Conservation (phyloP, 2,329 filamentous ascomycete species). For the Ophiobolus disseminans region DNA sequence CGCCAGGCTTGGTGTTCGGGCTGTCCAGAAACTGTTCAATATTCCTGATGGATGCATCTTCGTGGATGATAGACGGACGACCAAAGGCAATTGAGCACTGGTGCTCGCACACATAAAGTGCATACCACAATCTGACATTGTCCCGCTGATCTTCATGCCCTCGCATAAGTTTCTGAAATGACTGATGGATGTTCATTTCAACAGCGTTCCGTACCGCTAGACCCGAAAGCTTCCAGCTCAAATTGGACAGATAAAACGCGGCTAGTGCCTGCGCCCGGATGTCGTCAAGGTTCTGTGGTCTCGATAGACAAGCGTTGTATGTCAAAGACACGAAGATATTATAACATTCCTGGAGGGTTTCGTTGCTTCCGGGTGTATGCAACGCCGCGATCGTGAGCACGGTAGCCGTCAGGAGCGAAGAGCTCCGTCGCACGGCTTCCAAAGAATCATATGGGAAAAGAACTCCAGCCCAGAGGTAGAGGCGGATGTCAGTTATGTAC, state of each 20-base stretch:
- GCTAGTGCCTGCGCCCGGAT: conserved; percentile 50
- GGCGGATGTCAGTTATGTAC: conserved; percentile 40
- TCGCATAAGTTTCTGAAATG: conserved; percentile 45
- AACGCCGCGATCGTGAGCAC: conserved; percentile 41
- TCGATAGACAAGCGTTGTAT: conserved; percentile 43
- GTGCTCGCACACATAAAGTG: conserved; percentile 50
- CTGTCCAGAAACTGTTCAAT: conserved; percentile 44
- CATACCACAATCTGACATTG: conserved; percentile 50
- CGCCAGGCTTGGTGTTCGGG: conserved; percentile 35
- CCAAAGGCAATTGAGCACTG: conserved; percentile 52
- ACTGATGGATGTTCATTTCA: conserved; percentile 51
- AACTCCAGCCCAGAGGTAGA: conserved; percentile 44
- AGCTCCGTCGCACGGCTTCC: conserved; percentile 36
- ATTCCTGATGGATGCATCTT: conserved; percentile 47
- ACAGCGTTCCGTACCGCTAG: conserved; percentile 50
- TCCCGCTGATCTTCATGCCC: conserved; percentile 45
- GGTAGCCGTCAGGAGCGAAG: conserved; percentile 41
- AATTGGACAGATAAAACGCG: conserved; percentile 51
- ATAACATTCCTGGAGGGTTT: conserved; percentile 42
- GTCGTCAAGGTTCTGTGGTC: conserved; percentile 48
- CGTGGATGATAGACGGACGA: conserved; percentile 50
- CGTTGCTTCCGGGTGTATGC: conserved; percentile 37
- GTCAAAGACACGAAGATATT: conserved; percentile 42
- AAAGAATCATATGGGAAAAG: conserved; percentile 40
- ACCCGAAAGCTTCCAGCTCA: conserved; percentile 51